Base-by-base conservation (phyloP, 2,329 filamentous ascomycete genomes). In the Nannizzia gypsea region DNA sequence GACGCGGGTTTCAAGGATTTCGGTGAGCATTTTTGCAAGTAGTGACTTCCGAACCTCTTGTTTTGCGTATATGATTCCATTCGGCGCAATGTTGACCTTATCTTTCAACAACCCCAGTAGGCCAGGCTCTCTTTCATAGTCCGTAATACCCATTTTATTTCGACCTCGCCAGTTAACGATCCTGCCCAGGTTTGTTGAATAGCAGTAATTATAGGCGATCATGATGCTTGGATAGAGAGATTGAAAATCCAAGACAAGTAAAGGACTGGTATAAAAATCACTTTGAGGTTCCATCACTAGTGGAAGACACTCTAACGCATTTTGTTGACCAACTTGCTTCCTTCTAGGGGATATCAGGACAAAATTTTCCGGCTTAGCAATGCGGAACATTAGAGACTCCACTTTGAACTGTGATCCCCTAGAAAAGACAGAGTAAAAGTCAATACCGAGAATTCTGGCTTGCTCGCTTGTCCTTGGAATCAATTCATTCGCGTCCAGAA, bases 201-300 rank as follows among this genome's bases (percentile, higher is more conserved):
- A 99, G 75, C 93, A 99, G 70, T 96, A 93, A 68, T 99, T 99
- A 77, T 99, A 97, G 0, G 93, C 93, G 69, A 99, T 97, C 90
- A 99, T 96, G 62, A 97, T 86, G 72, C 91, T 96, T 0, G 93
- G 93, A 65, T 99, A 99, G 55, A 99, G 76, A 62, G 90, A 95
- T 69, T 97, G 92, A 64, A 99, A 99, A 73, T 99, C 93, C 5
- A 99, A 79, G 0, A 99, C 93, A 2, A 99, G 71, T 0, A 99
- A 71, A 0, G 93, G 93, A 63, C 89, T 93, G 60, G 79, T 90
- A 73, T 99, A 99, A 69, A 99, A 96, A 5, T 86, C 89, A 65
- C 91, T 96, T 67, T 93, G 90, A 0, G 93, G 93, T 69, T 99
- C 93, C 91, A 99, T 96, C 44, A 99, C 93, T 11, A 99, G 78